phyloP scores from a whole-genome alignment of 345 rosid genomes.

The Noccaea caerulescens region DNA sequence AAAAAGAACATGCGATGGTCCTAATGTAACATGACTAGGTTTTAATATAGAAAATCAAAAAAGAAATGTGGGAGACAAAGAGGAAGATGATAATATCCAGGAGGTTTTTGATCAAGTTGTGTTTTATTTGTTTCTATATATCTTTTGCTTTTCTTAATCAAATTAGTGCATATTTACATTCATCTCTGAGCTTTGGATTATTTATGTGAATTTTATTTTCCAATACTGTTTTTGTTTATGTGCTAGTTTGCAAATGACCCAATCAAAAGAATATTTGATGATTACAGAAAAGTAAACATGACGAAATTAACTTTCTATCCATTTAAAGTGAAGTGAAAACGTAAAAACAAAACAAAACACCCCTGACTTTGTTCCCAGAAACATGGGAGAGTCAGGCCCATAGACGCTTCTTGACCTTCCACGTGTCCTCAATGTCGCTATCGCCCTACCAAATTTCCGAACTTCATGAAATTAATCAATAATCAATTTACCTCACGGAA shows the following conservation, averaged over 20 bases:
- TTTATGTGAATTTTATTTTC: constrained; percentile 17
- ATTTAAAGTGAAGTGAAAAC: too few relatives aligned
- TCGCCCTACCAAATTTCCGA: background rate
- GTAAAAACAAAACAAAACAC: background rate
- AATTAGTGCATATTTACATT: constrained; percentile 32
- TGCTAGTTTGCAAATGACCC: background rate
- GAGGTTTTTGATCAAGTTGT: constrained; percentile 29
- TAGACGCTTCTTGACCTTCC: constrained; percentile 12
- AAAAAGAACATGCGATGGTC: constrained; percentile 30
- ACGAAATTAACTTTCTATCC: too few relatives aligned
- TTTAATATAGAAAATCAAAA: constrained; percentile 30
- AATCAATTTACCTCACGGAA: background rate
- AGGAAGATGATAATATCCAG: constrained; percentile 20
- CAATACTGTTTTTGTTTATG: background rate
- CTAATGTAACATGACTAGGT: constrained; percentile 41
- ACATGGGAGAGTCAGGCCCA: constrained; percentile 28
- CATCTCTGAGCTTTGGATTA: background rate
- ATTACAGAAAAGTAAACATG: too few relatives aligned
- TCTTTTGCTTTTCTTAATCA: constrained; percentile 26
- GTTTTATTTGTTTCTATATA: background rate
- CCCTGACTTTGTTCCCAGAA: constrained; percentile 28
- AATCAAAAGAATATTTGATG: background rate
- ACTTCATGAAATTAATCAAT: background rate
- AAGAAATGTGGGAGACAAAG: constrained; percentile 8
- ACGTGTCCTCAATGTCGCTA: constrained; percentile 25